phyloP scores from a whole-genome alignment of 768 basidiomycete genomes.

The Boletus rubescentipes region DNA sequence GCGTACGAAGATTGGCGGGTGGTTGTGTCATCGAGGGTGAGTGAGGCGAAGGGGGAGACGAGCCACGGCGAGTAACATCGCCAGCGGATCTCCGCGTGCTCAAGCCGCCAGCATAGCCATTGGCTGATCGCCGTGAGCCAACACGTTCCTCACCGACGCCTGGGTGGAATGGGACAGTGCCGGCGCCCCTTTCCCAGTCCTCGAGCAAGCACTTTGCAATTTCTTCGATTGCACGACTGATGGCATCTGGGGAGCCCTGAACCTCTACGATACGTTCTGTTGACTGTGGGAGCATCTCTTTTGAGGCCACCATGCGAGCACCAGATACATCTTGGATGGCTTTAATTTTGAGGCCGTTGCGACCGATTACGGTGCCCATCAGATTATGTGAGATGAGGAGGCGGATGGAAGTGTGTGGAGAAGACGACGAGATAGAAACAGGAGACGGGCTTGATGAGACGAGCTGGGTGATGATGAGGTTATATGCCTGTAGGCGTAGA shows the following conservation, averaged over 20 bases:
- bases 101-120: constrained; percentile 51
- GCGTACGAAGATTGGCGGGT: constrained; percentile 86
- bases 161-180: constrained; percentile 95
- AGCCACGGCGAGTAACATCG: constrained; percentile 46
- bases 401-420: constrained; percentile 82
- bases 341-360: constrained; percentile 96
- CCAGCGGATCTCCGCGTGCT: constrained; percentile 66
- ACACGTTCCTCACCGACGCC: constrained; percentile 74
- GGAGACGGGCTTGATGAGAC: constrained; percentile 76
- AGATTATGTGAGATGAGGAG: constrained; percentile 98
- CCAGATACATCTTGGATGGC: constrained; percentile 96
- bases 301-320: constrained; percentile 97
- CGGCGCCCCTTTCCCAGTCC: constrained; percentile 93
- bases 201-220: constrained; percentile 94
- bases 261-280: constrained; percentile 99
- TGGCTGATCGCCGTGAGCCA: constrained; percentile 47
- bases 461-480: constrained; percentile 90
- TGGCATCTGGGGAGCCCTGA: constrained; percentile 89
- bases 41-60: constrained; percentile 37
- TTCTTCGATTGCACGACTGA: constrained; percentile 91
- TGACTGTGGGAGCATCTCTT: constrained; percentile 99
- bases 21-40: constrained; percentile 53
- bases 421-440: constrained; percentile 63
- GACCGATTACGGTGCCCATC: constrained; percentile 99
- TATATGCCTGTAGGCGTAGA: constrained; percentile 69